A percentile compares a stretch with the other conserved stretches of the same genome.
Evolutionary conservation across 768 basidiomycete species (phyloP).

Genomic region (Astraeus odoratus): DNA sequence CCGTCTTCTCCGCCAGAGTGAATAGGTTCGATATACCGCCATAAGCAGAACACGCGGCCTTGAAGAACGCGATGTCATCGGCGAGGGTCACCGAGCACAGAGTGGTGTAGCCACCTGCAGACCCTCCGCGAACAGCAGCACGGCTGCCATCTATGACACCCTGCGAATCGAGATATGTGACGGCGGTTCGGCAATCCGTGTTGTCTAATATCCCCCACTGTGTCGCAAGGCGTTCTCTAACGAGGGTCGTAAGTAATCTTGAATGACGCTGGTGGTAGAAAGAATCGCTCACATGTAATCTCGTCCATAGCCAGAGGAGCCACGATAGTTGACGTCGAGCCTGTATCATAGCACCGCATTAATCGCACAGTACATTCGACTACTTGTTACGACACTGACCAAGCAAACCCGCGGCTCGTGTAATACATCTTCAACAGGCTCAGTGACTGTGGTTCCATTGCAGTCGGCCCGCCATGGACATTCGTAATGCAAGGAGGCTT

Average conservation of each 20-base stretch:
- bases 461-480: conserved; percentile 70
- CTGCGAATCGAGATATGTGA: conserved; percentile 16
- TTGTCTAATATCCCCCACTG: conserved; percentile 71
- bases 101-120: conserved; percentile 65
- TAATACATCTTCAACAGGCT: conserved; percentile 53
- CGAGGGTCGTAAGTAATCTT: neutral
- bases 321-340: conserved; percentile 71
- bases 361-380: conserved; percentile 1
- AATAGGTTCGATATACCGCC: conserved; percentile 58
- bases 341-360: conserved; percentile 34
- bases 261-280: neutral
- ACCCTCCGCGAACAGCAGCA: conserved; percentile 34
- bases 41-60: conserved; percentile 52
- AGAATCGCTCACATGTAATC: conserved; percentile 41
- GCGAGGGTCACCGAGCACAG: conserved; percentile 44
- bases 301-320: conserved; percentile 67
- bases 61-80: conserved; percentile 48
- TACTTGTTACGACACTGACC: conserved; percentile 32
- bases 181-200: conserved; percentile 46
- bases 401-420: conserved; percentile 63
- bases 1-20: conserved; percentile 48
- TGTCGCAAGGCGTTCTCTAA: conserved; percentile 42
- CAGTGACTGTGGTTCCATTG: conserved; percentile 36
- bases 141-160: neutral
- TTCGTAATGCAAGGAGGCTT: conserved; percentile 58